Base-by-base conservation (phyloP, 768 basidiomycete genomes). In the Boletus reticuloceps region DNA sequence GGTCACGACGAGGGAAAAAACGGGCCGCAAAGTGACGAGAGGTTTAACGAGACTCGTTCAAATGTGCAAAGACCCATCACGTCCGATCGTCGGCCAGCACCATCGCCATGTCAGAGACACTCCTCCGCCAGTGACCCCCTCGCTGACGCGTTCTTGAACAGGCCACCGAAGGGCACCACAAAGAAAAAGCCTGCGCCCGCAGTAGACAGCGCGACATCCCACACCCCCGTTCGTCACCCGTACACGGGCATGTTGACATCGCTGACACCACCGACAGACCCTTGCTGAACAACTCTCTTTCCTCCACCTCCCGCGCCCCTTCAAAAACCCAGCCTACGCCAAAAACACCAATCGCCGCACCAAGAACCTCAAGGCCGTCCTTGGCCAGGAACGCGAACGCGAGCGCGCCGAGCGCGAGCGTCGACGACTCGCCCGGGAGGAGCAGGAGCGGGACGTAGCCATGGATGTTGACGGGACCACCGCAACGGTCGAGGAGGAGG, bases 361-460 rank as follows among this genome's bases (percentile, higher is more conserved):
- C 20, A 91, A 89, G 75, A 90, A 91, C 60, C 67, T 91, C 63
- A 94, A 93, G 72, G 78, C 83, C 4, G 85, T 94, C 2, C 75
- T 94, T 20, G 79, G 81, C 1, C 87, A 89, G 59, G 91, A 93
- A 65, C 81, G 88, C 6, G 91, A 94, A 61, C 79, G 86, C 1
- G 89, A 91, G 58, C 76, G 82, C n/a, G 66, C 76, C 32, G 86
- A 87, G 53, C 75, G 88, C 6, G 89, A 91, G 62, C 72, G 76
- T 12, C 72, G 79, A 56, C 73, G 83, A 37, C 69, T 74, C 29
- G 82, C 81, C 60, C 77, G 71, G 47, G 77, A 79, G 41, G 80
- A 81, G 59, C 74, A 56, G 45, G 60, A 54, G 59, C 74, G 57
- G 46, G 60, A 54, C 12, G 42, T 51, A 42, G 62, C 65, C n/a